Evolutionary conservation across 352 stramenopile genomes (phyloP), one percentile per base, ranked within the genome.

Genomic region (Globisporangium spiculum): DNA sequence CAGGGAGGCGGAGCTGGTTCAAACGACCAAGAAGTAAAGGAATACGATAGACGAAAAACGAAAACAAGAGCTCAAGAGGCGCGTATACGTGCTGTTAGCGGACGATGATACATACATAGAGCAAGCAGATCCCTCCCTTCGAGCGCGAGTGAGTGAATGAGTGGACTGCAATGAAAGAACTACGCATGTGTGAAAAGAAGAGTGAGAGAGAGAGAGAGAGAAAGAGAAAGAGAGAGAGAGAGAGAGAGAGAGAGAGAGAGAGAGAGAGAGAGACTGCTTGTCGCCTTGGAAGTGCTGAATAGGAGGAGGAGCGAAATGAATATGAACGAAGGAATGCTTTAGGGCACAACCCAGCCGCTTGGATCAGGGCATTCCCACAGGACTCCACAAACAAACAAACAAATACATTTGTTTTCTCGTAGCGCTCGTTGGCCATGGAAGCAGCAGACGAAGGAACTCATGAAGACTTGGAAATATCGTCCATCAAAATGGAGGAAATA

Each of bases 1-100:
- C 68, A 89, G 80, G 78, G 80, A 89, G 71, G 75, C 80, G 46
- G 80, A 88, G 54, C 65, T 84, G 68, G 50, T 72, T 66, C 65
- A 30, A 16, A 7, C 26, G 50, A 14, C 55, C 9, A 70, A 70
- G 59, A 70, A 66, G 57, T 70, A 79, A 80, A 3, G 84, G 91
- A n/a, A 62, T 12, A 48, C 56, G 32, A 62, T 55, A 50, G 32
- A 50, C 48, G 32, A 61, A 62, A 24, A 50, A 48, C 38, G 38
- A 16, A 48, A 12, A 27, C 27, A 36, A n/a, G 14, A 27, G 3
- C 14, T 20, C 16, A 14, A 32, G 30, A 7, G 20, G n/a, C 7
- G n/a, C 32, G 56, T 62, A 20, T 48, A 4, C 32, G 72, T 92
- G 86, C 56, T 59, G 60, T 65, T 44, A 22, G 24, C 56, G 41